These are phyloP conservation scores for Echinosophora koreensis DNA, from an alignment of 306 rosid genomes.

Conservation along the genomic window DNA sequence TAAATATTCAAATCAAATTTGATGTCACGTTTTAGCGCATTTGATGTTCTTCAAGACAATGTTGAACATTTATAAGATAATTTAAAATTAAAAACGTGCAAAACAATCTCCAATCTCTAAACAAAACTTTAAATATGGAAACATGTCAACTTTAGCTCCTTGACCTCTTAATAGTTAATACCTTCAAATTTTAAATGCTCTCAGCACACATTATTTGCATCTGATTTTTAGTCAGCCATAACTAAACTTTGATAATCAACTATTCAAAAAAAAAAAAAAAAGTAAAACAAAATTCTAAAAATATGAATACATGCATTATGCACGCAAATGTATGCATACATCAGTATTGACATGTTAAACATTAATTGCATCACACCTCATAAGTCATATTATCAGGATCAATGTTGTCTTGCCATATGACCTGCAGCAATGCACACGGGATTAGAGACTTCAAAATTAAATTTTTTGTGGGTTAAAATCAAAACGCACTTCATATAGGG, in stretches of 20 bases:
- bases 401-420: conserved; percentile 77
- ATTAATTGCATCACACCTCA: conserved; percentile 63
- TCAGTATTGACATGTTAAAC: conserved; percentile 21
- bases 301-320: background rate
- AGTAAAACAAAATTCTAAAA: background rate
- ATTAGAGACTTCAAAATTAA: conserved; percentile 34
- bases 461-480: background rate
- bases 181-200: conserved; percentile 24
- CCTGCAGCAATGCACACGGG: conserved; percentile 56
- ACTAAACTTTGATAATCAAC: conserved; percentile 15
- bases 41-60: background rate
- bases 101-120: conserved; percentile 16
- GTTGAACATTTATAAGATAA: background rate
- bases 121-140: conserved; percentile 1
- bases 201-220: conserved; percentile 6
- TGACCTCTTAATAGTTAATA: background rate
- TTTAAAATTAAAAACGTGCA: background rate
- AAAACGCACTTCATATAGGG: no score
- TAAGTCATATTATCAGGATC: conserved; percentile 96
- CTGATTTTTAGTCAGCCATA: conserved; percentile 24
- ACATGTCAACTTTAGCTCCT: conserved; percentile 18
- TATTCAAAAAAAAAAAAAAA: conserved; percentile 3
- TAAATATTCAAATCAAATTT: conserved; percentile 9
- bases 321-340: conserved; percentile 17
- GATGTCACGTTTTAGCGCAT: background rate